Base-by-base conservation (phyloP, 768 basidiomycete species). In the Mycena galericulata region DNA sequence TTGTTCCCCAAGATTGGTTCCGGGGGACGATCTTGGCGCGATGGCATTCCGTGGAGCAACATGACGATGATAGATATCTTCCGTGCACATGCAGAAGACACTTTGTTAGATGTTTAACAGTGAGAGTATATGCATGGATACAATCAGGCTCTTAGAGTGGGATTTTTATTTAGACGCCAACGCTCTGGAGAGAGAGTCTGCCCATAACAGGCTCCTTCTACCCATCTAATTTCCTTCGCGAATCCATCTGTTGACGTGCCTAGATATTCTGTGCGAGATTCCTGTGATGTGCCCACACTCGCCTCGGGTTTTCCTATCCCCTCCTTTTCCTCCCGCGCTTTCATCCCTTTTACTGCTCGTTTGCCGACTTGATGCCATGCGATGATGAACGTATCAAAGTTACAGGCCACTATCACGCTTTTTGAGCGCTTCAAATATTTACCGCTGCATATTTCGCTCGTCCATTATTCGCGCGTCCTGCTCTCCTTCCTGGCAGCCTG, bases 141-240 rank as follows among this genome's bases (percentile, higher is more conserved):
- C 46, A 14, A 47, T 47, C 46, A 47, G 18, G 46, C 43, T 11
- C 9, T 47, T 54, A 53, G 50, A 53, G 61, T 38, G 40, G 57
- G 29, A 32, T n/a, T 46, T 22, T 27, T 9, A 47, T 30, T n/a
- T n/a, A n/a, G n/a, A n/a, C n/a, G n/a, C n/a, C n/a, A n/a, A n/a
- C n/a, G n/a, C n/a, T n/a, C 26, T 7, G n/a, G 12, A 24, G 49
- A 50, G 34, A 32, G 14, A 43, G 41, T 43, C 17, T 7, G 41
- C 41, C n/a, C n/a, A n/a, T n/a, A n/a, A n/a, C n/a, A n/a, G n/a
- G 29, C 18, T 51, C 50, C 51, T 54, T 54, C 50, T 47, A 22
- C 22, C 62, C 63, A 57, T 57, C 63, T 65, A 65, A 57, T 36
- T 65, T 49, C 22, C 63, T 65, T 65, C 62, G 62, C 62, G 51